phyloP scores from a whole-genome alignment of 2,329 filamentous ascomycete genomes.

The Tolypocladium amazonense region DNA sequence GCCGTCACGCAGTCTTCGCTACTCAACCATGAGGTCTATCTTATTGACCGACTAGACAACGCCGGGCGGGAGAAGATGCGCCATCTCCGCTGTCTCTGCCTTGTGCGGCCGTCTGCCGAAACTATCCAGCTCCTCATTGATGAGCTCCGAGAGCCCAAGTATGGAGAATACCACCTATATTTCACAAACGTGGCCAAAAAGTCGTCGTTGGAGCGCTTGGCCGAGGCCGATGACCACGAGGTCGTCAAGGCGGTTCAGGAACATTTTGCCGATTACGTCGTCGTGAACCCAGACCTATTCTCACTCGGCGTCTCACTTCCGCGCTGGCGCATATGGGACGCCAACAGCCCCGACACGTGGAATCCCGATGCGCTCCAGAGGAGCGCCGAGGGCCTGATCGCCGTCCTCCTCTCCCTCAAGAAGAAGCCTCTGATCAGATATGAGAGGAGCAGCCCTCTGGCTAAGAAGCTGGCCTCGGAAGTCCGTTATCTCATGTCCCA shows the following conservation, averaged over 20 bases:
- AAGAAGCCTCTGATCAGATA: constrained; percentile 95
- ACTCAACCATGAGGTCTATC: constrained; percentile 93
- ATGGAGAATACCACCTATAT: constrained; percentile 94
- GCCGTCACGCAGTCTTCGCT: constrained; percentile 92
- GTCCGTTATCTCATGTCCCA: constrained; percentile 88
- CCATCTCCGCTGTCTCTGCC: constrained; percentile 85
- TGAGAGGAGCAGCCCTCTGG: constrained; percentile 77
- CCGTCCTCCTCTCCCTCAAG: constrained; percentile 77
- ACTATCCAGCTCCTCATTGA: constrained; percentile 92
- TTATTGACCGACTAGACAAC: constrained; percentile 93
- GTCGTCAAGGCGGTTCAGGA: constrained; percentile 91
- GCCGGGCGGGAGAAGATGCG: constrained; percentile 91
- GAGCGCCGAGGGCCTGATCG: constrained; percentile 77
- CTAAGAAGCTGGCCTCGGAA: constrained; percentile 89
- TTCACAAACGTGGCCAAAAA: constrained; percentile 98
- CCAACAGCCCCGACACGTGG: constrained; percentile 69
- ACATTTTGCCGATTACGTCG: constrained; percentile 91
- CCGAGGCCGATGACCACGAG: constrained; percentile 95
- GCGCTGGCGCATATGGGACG: constrained; percentile 68
- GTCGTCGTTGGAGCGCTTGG: constrained; percentile 83
- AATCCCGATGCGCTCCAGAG: constrained; percentile 80
- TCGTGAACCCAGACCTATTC: constrained; percentile 90
- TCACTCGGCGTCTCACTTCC: constrained; percentile 66
- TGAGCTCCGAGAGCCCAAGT: constrained; percentile 90
- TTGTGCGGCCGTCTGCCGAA: constrained; percentile 83